A percentile compares a stretch with the other conserved stretches of the same genome.
phyloP scores from a whole-genome alignment of 2,329 filamentous ascomycete genomes.

The Fusarium concolor region DNA sequence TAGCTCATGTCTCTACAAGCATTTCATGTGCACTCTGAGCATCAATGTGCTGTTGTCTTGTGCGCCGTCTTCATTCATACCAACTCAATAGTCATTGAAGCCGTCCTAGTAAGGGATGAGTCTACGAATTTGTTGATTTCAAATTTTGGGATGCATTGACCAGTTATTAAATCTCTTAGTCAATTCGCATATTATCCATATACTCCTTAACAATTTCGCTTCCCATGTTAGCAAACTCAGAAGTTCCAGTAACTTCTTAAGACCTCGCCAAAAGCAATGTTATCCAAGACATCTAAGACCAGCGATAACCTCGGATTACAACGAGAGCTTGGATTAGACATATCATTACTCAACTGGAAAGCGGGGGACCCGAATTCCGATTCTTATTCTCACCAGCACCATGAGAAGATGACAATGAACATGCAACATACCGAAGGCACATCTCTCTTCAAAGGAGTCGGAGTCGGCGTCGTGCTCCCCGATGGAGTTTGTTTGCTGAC shows the following conservation, averaged over 20 bases:
- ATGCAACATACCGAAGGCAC: not conserved
- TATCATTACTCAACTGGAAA: slow-evolving; percentile 9
- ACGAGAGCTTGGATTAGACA: not conserved
- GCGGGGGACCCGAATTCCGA: slow-evolving; percentile 11
- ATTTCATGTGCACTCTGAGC: not conserved
- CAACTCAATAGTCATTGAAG: not conserved
- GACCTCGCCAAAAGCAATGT: not conserved
- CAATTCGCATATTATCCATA: not conserved
- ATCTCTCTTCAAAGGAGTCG: not conserved
- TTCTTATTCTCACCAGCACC: not conserved
- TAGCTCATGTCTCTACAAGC: not conserved
- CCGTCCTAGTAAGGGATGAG: not conserved
- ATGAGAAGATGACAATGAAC: not conserved
- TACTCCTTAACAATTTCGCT: slow-evolving; percentile 1
- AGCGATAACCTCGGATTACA: not conserved
- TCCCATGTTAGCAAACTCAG: not conserved
- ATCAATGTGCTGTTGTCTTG: not conserved
- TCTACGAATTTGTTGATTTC: not conserved
- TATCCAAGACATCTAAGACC: too few relatives aligned
- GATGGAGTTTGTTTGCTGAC: slow-evolving; percentile 7
- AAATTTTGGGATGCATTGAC: not conserved
- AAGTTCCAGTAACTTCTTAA: not conserved
- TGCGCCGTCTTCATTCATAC: not conserved
- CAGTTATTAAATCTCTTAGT: not conserved
- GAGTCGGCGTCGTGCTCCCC: slow-evolving; percentile 11